Evolutionary conservation across 2,329 filamentous ascomycete species (phyloP).

Genomic region (Neurospora crassa): DNA sequence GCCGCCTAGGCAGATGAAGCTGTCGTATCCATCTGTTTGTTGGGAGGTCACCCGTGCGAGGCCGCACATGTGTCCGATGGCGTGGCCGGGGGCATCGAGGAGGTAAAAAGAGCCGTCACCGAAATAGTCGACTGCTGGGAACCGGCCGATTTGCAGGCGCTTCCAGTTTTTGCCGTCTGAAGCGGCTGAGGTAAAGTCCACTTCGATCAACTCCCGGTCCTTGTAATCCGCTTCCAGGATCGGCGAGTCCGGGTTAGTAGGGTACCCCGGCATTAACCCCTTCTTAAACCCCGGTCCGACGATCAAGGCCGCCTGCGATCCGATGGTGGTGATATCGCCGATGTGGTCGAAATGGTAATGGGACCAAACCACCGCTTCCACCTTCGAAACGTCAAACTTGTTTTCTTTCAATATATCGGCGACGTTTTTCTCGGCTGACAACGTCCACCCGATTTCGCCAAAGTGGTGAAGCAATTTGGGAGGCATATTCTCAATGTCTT

Average conservation of each 20-base stretch:
- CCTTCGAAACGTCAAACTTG: conserved; percentile 6
- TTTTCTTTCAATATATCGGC: conserved; percentile 15
- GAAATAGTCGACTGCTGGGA: conserved; percentile 20
- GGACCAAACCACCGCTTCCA: conserved; percentile 19
- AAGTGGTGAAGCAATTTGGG: not conserved
- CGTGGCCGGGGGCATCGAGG: conserved; percentile 19
- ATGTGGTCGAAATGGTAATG: conserved; percentile 39
- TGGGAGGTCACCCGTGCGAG: conserved; percentile 27
- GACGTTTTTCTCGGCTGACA: conserved; percentile 14
- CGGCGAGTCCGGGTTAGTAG: conserved; percentile 21
- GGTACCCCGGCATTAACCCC: conserved; percentile 33
- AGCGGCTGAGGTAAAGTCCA: conserved; percentile 10
- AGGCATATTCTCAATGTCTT: conserved; percentile 33
- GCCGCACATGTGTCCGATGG: conserved; percentile 22
- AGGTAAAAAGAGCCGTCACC: conserved; percentile 22
- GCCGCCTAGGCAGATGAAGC: conserved; percentile 33
- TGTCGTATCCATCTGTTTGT: not conserved
- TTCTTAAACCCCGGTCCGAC: conserved; percentile 39
- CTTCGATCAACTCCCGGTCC: conserved; percentile 14
- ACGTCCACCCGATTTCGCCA: not conserved
- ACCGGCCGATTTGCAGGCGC: conserved; percentile 11
- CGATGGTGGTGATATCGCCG: conserved; percentile 36
- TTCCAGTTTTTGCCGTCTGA: not conserved
- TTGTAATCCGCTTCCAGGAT: conserved; percentile 24
- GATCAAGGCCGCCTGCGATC: conserved; percentile 30